Conservation (phyloP, 495 filamentous ascomycete species). For the Neurospora tetrasperma region DNA sequence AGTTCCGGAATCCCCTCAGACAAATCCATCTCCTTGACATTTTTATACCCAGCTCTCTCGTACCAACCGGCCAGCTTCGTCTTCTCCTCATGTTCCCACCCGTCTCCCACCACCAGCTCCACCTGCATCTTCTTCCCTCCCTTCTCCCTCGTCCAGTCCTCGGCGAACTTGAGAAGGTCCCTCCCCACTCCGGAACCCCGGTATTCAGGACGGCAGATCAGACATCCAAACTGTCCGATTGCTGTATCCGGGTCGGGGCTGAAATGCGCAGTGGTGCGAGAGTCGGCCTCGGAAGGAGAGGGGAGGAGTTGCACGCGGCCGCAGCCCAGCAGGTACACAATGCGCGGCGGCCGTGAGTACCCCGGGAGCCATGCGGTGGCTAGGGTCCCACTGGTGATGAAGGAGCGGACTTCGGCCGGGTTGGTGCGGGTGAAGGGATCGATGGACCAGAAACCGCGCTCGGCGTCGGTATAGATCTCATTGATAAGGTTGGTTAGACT, state of each 20-base stretch:
- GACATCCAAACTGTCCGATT: neutral
- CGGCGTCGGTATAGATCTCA: neutral
- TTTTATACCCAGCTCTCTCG: slow-evolving; percentile 2
- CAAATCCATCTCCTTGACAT: neutral
- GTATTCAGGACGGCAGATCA: neutral
- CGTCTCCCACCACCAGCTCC: neutral
- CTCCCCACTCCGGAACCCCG: neutral
- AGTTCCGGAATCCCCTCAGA: neutral
- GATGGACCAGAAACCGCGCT: slow-evolving; percentile 1
- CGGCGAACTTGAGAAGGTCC: neutral
- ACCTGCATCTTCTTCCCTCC: slow-evolving; percentile 4
- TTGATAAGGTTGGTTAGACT: slow-evolving; percentile 3
- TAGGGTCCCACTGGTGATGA: neutral
- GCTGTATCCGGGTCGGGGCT: neutral
- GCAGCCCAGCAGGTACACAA: neutral
- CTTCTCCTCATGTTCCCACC: slow-evolving; percentile 3
- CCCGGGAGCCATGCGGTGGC: slow-evolving; percentile 1
- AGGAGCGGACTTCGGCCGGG: neutral
- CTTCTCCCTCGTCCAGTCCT: neutral
- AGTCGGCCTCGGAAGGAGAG: neutral
- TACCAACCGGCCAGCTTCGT: slow-evolving; percentile 1
- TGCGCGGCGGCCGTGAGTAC: neutral
- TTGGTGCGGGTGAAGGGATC: neutral
- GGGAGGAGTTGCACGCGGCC: neutral
- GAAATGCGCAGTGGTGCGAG: no score